phyloP scores from a whole-genome alignment of 306 rosid species.

The Inga leiocalycina region DNA sequence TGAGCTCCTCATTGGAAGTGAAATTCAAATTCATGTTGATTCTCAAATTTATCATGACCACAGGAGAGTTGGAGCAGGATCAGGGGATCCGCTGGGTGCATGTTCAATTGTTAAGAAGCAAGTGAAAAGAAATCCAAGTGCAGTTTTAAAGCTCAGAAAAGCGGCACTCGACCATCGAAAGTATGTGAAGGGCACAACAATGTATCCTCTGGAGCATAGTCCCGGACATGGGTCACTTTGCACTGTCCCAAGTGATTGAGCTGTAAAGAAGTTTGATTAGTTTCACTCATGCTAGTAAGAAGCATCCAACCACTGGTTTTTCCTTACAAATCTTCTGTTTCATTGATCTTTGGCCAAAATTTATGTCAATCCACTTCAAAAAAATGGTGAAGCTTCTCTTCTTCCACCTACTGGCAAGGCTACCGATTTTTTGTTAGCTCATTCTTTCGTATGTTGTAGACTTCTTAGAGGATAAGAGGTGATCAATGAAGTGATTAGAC shows the following conservation, averaged over 20 bases:
- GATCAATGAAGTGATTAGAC: neutral
- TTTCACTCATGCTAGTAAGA: constrained; percentile 22
- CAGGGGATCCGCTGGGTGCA: constrained; percentile 63
- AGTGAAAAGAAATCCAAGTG: constrained; percentile 44
- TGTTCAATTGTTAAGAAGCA: constrained; percentile 71
- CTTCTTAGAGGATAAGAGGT: neutral
- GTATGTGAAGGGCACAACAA: constrained; percentile 66
- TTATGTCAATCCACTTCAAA: neutral
- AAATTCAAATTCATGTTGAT: neutral
- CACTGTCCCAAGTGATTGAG: constrained; percentile 60
- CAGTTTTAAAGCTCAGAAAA: constrained; percentile 58
- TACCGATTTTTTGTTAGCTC: neutral
- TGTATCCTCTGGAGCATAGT: constrained; percentile 89
- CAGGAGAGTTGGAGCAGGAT: constrained; percentile 90
- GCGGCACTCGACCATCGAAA: constrained; percentile 61
- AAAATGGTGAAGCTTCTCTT: neutral
- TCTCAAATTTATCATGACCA: constrained; percentile 36
- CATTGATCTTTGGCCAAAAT: constrained; percentile 12
- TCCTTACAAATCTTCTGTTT: constrained; percentile 13
- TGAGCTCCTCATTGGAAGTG: neutral
- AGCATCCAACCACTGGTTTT: constrained; percentile 19
- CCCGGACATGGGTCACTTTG: constrained; percentile 74
- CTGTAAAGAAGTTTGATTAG: constrained; percentile 18
- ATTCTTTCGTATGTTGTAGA: neutral
- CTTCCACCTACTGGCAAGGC: neutral